Base-by-base conservation (phyloP, 2,329 filamentous ascomycete species). In the Cladosporium sp. region DNA sequence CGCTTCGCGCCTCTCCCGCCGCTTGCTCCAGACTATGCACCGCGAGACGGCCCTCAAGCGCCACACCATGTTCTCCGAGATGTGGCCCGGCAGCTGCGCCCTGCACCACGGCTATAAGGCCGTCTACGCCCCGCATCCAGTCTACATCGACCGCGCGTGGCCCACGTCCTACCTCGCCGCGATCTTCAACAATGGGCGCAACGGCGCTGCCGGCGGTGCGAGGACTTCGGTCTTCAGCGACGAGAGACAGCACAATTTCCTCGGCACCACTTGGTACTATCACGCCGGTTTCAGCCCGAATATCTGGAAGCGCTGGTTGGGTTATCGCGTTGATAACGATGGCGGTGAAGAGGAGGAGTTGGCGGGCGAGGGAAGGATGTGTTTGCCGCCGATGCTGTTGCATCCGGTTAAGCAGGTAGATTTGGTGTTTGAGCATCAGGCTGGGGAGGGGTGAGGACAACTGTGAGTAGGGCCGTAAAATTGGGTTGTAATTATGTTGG, bases 81-180 rank as follows among this genome's bases (percentile, higher is more conserved):
- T 93, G 91, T 92, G 89, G 78, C 90, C 90, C 1, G 84, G 89
- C 0, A 86, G 84, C 0, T 84, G 88, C 73, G 89, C 90, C 0
- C 80, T 93, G 5, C 90, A 92, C 70, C 90, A 91, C 72, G 90
- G 91, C 1, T 82, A 92, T 72, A 93, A 93, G 78, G 91, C 89
- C 26, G 88, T 91, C 0, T 91, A 89, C 71, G 83, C 82, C 2
- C 85, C 85, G 0, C 84, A 86, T 57, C 84, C 85, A 0, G 83
- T 86, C 16, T 86, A 83, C 72, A 81, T 86, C 35, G 85, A 86
- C 71, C 82, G 84, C 4, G 78, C 81, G 40, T 86, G 84, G 85
- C 83, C 84, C 0, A 80, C 82, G 0, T 77, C 78, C 14, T 86
- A 86, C 68, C 78, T 86, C 6, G 80, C 84, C 0, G 81, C 82